Base-by-base conservation (phyloP, 208 protist species). In the Leishmania martiniquensis region DNA sequence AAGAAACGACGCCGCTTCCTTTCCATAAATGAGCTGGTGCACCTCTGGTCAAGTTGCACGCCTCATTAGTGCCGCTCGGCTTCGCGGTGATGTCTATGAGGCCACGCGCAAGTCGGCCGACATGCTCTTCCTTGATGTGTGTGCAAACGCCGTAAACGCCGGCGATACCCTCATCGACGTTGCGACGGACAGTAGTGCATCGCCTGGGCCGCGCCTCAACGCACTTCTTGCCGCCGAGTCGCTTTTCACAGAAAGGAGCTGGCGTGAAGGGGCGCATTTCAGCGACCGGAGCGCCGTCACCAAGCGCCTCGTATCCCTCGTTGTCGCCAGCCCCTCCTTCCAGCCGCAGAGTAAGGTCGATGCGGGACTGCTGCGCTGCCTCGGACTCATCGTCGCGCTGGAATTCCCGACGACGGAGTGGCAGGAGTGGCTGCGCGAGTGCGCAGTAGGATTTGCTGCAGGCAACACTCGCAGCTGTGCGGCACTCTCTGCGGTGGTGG, bases 101-200 rank as follows among this genome's bases (percentile, higher is more conserved):
- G 54, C 62, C 13, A 76, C 81, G 13, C 83, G 83, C 17, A 89
- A 86, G 59, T 69, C 69, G 12, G 85, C 86, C 9, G 85, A 88
- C 25, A 32, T 87, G 65, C 62, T 68, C 3, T 77, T 95, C 51
- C 75, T 90, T 5, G 75, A 84, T 22, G 15, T 90, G 42, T 87
- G 87, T 51, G 57, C 65, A 1, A 65, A 62, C 22, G 77, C 87
- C 15, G 76, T 90, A 25, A 95, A 95, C 71, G 82, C 87, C 22
- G 91, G 91, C 12, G 87, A 95, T 77, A 76, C 82, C 0, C 75
- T 95, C 42, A 59, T 87, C 17, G 60, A 85, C 7, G 70, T 94
- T 17, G 75, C 80, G 3, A 65, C 81, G n/a, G 77, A 84, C 29
- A 9, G 25, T 4, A 67, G 75, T 13, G 32, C 57, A 5, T 52